phyloP scores from a whole-genome alignment of 1,284 basidiomycete genomes.

The Microbotryomycetes sp. region DNA sequence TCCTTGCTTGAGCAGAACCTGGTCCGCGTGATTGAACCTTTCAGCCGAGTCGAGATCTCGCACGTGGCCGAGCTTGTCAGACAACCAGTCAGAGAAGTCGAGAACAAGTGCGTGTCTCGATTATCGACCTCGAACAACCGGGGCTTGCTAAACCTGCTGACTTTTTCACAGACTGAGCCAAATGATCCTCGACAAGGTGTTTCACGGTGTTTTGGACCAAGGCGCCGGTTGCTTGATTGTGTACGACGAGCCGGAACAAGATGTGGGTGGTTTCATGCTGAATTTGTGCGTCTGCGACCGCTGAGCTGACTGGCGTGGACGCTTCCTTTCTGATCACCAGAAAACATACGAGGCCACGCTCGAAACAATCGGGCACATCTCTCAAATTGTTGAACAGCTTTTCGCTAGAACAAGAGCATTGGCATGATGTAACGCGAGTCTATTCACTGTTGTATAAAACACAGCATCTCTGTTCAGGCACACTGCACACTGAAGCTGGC shows the following conservation, averaged over 20 bases:
- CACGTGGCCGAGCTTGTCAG: slow-evolving; percentile 84
- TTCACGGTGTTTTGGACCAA: slow-evolving; percentile 91
- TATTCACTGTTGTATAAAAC: too few relatives aligned
- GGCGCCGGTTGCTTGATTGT: slow-evolving; percentile 86
- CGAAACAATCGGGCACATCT: slow-evolving; percentile 79
- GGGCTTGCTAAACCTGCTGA: background rate
- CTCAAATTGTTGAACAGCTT: slow-evolving; percentile 82
- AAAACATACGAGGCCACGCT: slow-evolving; percentile 80
- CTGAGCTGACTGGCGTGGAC: background rate
- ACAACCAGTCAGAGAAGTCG: slow-evolving; percentile 84
- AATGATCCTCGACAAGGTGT: slow-evolving; percentile 95
- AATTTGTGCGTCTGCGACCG: background rate
- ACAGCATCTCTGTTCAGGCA: too few relatives aligned
- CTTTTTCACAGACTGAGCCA: slow-evolving; percentile 66
- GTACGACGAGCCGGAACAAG: slow-evolving; percentile 74
- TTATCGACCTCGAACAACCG: slow-evolving; percentile 9
- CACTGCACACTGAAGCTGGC: too few relatives aligned
- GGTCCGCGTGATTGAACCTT: slow-evolving; percentile 89
- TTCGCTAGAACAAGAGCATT: slow-evolving; percentile 54
- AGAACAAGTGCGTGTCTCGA: slow-evolving; percentile 66
- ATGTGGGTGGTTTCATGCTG: slow-evolving; percentile 45
- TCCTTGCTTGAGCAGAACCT: slow-evolving; percentile 93
- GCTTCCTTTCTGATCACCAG: slow-evolving; percentile 48
- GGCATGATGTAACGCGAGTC: too few relatives aligned
- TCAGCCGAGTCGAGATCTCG: slow-evolving; percentile 82